Evolutionary conservation across 768 basidiomycete species (phyloP), one percentile per base, ranked within the genome.

Genomic region (Tylopilus subfusipes): DNA sequence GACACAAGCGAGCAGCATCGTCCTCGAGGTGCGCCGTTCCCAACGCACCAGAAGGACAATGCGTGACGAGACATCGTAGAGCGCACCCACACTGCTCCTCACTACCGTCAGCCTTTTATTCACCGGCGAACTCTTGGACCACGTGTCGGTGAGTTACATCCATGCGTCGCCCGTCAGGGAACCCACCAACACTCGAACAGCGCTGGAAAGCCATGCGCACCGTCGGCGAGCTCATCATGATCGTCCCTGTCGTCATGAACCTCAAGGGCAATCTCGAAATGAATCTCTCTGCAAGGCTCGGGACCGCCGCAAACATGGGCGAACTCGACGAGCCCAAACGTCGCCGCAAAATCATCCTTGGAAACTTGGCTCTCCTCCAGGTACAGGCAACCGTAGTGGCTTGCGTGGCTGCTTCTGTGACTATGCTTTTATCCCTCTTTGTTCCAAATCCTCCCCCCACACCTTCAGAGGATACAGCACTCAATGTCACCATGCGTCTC

Each of bases 241-340:
- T 98, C 50, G 86, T 98, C 4, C 95, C 96, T 12, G 93, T 95
- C 56, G 76, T 98, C 19, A 81, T 93, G 59, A 98, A 98, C 63
- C 82, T 99, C 53, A 98, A 97, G 64, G 97, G 96, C n/a, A 93
- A 99, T 65, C 81, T 98, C 34, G 97, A 98, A 72, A 98, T 98
- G 96, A 98, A 97, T 60, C 84, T 99, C 8, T 95, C 94, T 4
- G 93, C 97, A 1, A 82, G 96, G 14, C 79, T 99, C n/a, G 88
- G 90, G 1, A 99, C 97, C 0, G 88, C 94, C 2, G 90, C 95
- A 6, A 97, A 98, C 61, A 86, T 95, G 48, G 96, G 96, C 42
- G 84, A 93, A 56, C 83, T 99, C 5, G 93, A 98, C 67, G 80
- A 85, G 31, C 82, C 84, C 0, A 61, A 68, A 2, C 76, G 75